Base-by-base conservation (phyloP, 1,284 basidiomycete species). In the Trametes versicolor region DNA sequence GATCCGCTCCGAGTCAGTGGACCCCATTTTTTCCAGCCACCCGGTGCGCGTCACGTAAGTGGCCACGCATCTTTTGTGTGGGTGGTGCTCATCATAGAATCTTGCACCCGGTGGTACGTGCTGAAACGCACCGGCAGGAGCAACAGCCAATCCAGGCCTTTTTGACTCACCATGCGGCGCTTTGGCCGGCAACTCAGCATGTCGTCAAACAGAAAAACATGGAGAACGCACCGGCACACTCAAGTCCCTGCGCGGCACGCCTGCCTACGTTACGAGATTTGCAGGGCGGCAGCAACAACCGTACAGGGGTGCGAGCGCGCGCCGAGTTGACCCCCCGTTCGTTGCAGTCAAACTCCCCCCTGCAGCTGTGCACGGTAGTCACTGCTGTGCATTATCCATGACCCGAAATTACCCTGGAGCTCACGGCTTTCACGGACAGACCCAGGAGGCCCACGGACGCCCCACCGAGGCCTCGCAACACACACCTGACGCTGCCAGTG, bases 91-190 rank as follows among this genome's bases (percentile, higher is more conserved):
- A 41, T 39, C 53, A 55, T 25, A 12, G 13, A n/a, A 12, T 37
- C 29, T 21, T 54, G 36, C 32, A 39, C 52, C 45, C 53, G 52
- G 53, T 52, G 21, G 48, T 32, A 10, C 21, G 52, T 29, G 47
- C 52, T 67, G 66, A 64, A 64, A 67, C 66, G 43, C 32, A 21
- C 62, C 59, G 39, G 19, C 49, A 41, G 17, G 36, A 19, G 37
- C 27, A 25, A 54, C 41, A 10, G 10, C 8, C 41, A 39, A 56
- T 25, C 12, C 10, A 23, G 25, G 25, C 25, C 25, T 27, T 49
- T 17, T 49, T 13, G 4, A 17, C 13, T 10, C n/a, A 6, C 21
- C 23, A 12, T 15, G 25, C 25, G 21, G 13, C 12, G 25, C 12
- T 27, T 13, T 32, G 21, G 32, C 37, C 59, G 59, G 51, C 23